Base-by-base conservation (phyloP, 2,329 filamentous ascomycete genomes). In the Macrophomina phaseolina region DNA sequence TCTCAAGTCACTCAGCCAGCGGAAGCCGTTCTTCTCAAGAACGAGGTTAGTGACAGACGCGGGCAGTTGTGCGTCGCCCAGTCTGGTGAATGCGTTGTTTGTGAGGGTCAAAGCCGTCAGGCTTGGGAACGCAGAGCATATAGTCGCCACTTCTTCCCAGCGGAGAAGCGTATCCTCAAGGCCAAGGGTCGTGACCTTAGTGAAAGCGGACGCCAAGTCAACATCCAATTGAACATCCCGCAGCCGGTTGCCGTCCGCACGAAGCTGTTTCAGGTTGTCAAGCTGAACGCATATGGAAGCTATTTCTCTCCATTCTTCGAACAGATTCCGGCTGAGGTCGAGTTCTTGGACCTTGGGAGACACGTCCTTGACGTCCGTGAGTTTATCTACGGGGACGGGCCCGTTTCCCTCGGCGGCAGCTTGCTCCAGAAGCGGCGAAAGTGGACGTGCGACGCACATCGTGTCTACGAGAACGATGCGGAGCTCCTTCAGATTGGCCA, bases 301-400 rank as follows among this genome's bases (percentile, higher is more conserved):
- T 9, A 97, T 84, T 30, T 91, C 87, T 2, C 80, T 80, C 76
- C 94, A 86, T 11, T 80, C 81, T 65, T 89, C 87, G 72, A 98
- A 89, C 40, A 97, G 77, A 76, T 97, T 98, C 61, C 92, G 87
- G 74, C 93, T 93, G 49, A 99, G 78, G 75, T 97, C 94, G 53
- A 98, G 82, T 74, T 97, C 92, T 1, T 85, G 82, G 49, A 88
- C 84, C 63, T 86, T 87, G 0, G 86, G 84, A 73, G 86, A 89
- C 2, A 82, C 81, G 18, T 79, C 74, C 38, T 73, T 76, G 63
- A 97, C 89, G 71, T 88, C 80, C 49, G 70, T 71, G 32, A 77
- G 70, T 23, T 76, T 78, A 53, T 72, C 68, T 7, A 67, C 71
- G 73, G 72, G 76, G 71, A 69, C 65, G 73, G 69, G 12, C 12